Evolutionary conservation across 1,139 yeast genomes (phyloP).

Genomic region (Meyerozyma carpophila): DNA sequence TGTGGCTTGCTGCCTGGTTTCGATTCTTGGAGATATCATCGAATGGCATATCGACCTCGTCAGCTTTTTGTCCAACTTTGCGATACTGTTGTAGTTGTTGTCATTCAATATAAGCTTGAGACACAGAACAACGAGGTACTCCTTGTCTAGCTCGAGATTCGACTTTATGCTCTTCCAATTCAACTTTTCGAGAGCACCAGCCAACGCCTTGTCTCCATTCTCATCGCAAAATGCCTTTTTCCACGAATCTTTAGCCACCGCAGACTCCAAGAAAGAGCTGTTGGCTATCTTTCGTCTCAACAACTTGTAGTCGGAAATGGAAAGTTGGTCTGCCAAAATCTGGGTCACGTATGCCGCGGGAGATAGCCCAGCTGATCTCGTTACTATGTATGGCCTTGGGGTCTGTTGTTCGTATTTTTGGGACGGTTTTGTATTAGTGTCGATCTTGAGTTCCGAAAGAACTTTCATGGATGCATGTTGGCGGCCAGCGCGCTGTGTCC

Average conservation of each 20-base stretch:
- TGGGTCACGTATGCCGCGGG: constrained; percentile 11
- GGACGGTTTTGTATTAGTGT: constrained; percentile 4
- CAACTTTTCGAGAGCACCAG: constrained; percentile 9
- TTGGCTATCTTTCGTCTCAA: constrained; percentile 2
- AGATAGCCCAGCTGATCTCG: background rate
- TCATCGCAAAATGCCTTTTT: constrained; percentile 8
- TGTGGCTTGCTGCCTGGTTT: constrained; percentile 39
- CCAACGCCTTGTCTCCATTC: constrained; percentile 12
- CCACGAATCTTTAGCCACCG: constrained; percentile 13
- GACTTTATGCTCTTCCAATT: constrained; percentile 16
- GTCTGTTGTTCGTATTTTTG: constrained; percentile 1
- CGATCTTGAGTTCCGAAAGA: constrained; percentile 1
- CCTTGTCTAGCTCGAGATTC: constrained; percentile 42
- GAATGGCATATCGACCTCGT: constrained; percentile 34
- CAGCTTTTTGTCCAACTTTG: constrained; percentile 14
- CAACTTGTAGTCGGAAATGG: constrained; percentile 11
- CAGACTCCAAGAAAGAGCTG: background rate
- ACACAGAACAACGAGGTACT: constrained; percentile 34
- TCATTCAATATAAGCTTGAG: constrained; percentile 28
- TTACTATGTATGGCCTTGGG: background rate
- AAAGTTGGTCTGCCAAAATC: constrained; percentile 9
- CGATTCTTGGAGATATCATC: constrained; percentile 34
- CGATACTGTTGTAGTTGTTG: constrained; percentile 7
- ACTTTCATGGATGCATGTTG: background rate
- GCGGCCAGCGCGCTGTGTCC: background rate